Evolutionary conservation across 1,139 yeast genomes (phyloP), one percentile per base, ranked within the genome.

Genomic region (Yamadazyma dendronema): DNA sequence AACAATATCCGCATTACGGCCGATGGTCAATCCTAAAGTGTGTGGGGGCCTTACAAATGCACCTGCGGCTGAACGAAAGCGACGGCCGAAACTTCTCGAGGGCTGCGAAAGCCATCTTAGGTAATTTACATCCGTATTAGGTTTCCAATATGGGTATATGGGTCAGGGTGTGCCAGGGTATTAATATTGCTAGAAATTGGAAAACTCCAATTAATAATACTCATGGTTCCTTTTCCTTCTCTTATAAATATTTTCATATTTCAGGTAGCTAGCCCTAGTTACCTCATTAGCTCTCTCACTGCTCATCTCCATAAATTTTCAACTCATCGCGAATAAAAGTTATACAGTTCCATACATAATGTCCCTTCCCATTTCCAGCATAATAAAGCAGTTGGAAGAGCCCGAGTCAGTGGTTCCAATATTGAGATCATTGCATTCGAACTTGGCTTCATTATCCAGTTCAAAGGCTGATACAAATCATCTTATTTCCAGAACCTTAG

Each of bases 391-490:
- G 46, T 51, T 70, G 35, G 72, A 68, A 43, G 44, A 46, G 3
- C 74, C 74, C 1, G 46, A 41, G 4, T 57, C 68, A 11, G 50
- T 69, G n/a, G 49, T 65, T 4, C 72, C 72, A 9, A 54, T 67
- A 10, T 50, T 67, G 16, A 38, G 54, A 3, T 43, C 68, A 0
- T 57, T 71, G 28, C 56, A 65, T 34, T 32, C 50, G 30, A 61
- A 59, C 38, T 51, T 55, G 24, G 48, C 61, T 22, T 51, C 68
- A 3, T 59, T 77, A 41, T 59, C 64, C 23, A 48, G 74, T 28
- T 54, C 77, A 27, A 77, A 77, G 49, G 59, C 77, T 14, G 85
- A 82, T 26, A 53, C 77, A 33, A 72, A 72, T 41, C 82, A 81
- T 48, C 61, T 83, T 31, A 70, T 75, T 23, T 67, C 82, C 7